Percentiles rank a stretch among this genome's conserved stretches.
phyloP scores from a whole-genome alignment of 1,284 basidiomycete genomes.

The Phellopilus nigrolimitatus region DNA sequence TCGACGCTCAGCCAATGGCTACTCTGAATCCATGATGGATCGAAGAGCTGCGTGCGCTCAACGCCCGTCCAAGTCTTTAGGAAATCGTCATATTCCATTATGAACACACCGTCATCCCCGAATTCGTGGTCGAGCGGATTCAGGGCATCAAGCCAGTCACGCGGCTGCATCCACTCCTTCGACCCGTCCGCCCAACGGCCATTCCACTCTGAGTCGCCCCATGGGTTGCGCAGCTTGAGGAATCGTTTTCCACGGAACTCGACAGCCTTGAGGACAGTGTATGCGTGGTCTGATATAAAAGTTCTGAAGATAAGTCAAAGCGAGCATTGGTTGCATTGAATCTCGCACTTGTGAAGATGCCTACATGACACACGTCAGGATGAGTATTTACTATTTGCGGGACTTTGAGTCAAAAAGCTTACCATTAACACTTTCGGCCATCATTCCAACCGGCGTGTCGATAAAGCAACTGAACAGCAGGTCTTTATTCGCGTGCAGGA shows the following conservation, averaged over 20 bases:
- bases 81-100: constrained; percentile 55
- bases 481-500: constrained; percentile 36
- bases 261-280: constrained; percentile 46
- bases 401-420: not conserved
- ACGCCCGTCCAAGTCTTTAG: constrained; percentile 41
- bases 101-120: constrained; percentile 48
- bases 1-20: constrained; percentile 43
- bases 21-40: constrained; percentile 43
- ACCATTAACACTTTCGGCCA: constrained; percentile 5
- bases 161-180: constrained; percentile 46
- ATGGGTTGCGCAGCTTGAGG: constrained; percentile 49
- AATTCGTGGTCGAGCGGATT: constrained; percentile 37
- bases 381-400: no score
- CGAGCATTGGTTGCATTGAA: no score
- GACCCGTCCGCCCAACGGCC: constrained; percentile 51
- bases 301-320: no score
- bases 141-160: constrained; percentile 42
- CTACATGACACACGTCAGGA: no score
- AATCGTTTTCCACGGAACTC: constrained; percentile 46
- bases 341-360: constrained; percentile 21
- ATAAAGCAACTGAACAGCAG: constrained; percentile 42
- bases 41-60: constrained; percentile 44
- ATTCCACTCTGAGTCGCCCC: constrained; percentile 47
- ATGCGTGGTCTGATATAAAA: constrained; percentile 46
- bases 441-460: constrained; percentile 20